Conservation (phyloP, 2,329 filamentous ascomycete species). For the Torrubiella hemipterigena region DNA sequence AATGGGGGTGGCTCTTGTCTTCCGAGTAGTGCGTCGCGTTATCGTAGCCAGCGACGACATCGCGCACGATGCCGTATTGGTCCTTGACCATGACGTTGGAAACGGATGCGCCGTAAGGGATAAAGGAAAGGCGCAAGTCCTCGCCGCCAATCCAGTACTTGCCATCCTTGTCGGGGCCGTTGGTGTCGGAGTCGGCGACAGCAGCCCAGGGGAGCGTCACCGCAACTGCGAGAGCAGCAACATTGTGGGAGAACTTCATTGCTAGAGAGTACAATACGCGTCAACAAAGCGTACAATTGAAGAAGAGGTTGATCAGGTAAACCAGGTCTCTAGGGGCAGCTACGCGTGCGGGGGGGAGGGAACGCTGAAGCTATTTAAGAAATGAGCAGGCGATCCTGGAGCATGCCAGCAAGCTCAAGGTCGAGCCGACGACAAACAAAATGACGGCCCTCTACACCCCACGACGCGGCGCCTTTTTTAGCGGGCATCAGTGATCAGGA, state of each 20-base stretch:
- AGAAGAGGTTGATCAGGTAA: not conserved
- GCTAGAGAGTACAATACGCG: not conserved
- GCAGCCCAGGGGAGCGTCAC: slow-evolving; percentile 8
- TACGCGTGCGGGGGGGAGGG: no score
- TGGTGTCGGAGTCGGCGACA: slow-evolving; percentile 7
- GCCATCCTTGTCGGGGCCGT: slow-evolving; percentile 41
- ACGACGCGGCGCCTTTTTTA: no score
- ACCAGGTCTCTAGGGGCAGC: no score
- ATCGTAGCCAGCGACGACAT: slow-evolving; percentile 64
- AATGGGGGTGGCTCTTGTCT: slow-evolving; percentile 56
- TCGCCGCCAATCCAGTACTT: slow-evolving; percentile 63
- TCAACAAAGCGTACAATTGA: not conserved
- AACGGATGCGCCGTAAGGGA: slow-evolving; percentile 63
- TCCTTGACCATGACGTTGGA: slow-evolving; percentile 61
- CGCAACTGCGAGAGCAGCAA: slow-evolving; percentile 9
- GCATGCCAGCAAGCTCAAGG: no score
- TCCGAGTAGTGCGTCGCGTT: slow-evolving; percentile 59
- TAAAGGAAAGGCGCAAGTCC: slow-evolving; percentile 56
- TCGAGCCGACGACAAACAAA: no score
- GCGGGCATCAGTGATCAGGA: no score
- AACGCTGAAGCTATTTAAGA: no score
- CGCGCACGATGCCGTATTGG: slow-evolving; percentile 53
- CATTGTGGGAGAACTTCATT: slow-evolving; percentile 12
- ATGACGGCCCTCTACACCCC: no score
- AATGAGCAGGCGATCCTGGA: no score